Conservation (phyloP, 495 filamentous ascomycete genomes). For the Tuber brumale region DNA sequence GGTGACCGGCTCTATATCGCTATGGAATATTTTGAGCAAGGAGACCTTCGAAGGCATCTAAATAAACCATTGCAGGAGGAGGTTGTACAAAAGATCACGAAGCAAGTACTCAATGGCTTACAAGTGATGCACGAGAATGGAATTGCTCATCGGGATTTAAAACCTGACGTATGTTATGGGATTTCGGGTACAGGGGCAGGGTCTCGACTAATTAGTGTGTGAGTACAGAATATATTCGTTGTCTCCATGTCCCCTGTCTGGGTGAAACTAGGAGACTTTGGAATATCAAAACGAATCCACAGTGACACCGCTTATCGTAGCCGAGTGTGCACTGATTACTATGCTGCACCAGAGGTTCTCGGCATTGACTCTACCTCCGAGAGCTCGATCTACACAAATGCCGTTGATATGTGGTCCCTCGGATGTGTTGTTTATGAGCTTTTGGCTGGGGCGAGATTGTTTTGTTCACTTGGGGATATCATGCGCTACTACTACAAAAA, state of each 20-base stretch:
- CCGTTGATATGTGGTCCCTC: slow-evolving; percentile 8
- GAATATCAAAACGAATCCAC: neutral
- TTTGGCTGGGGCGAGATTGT: neutral
- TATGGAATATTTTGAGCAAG: too few species aligned
- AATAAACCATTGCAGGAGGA: neutral
- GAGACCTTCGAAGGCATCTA: neutral
- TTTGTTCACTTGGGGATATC: neutral
- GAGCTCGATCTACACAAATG: slow-evolving; percentile 1
- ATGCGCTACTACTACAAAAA: too few species aligned
- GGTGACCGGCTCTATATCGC: too few species aligned
- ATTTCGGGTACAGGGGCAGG: too few species aligned
- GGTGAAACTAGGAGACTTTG: slow-evolving; percentile 1
- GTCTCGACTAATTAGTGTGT: too few species aligned
- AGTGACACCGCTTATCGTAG: neutral
- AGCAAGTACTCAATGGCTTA: neutral
- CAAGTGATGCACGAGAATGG: slow-evolving; percentile 8
- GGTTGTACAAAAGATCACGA: slow-evolving; percentile 22
- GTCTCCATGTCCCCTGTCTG: too few species aligned
- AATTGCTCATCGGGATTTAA: slow-evolving; percentile 4
- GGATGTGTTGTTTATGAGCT: neutral
- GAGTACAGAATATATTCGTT: too few species aligned
- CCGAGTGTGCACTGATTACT: neutral
- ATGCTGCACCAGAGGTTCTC: neutral
- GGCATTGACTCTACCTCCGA: neutral
- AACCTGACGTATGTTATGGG: neutral